Evolutionary conservation across 371 early-diverging fungal species (phyloP).

Genomic region (Apophysomyces elegans): DNA sequence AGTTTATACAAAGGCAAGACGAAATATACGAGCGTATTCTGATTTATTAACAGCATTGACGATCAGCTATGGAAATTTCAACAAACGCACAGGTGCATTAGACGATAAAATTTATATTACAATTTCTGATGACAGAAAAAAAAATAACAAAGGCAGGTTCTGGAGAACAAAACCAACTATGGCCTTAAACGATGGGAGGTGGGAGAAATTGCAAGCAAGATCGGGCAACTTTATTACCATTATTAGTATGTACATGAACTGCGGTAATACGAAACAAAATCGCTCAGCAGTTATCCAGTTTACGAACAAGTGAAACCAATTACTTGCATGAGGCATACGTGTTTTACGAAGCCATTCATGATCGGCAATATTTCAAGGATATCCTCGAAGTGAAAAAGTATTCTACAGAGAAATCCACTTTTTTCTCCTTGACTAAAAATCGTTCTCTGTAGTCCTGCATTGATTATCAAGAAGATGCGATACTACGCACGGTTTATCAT

Average conservation of each 20-base stretch:
- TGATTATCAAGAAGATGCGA: slow-evolving; percentile 95
- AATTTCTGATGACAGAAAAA: slow-evolving; percentile 3
- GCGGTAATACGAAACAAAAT: not conserved
- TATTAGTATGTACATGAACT: slow-evolving; percentile 66
- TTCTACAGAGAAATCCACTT: not conserved
- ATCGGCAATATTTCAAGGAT: slow-evolving; percentile 93
- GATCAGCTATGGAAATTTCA: slow-evolving; percentile 93
- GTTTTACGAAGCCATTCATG: slow-evolving; percentile 96
- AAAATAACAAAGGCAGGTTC: slow-evolving; percentile 56
- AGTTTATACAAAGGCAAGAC: slow-evolving; percentile 84
- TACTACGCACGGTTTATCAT: slow-evolving; percentile 97
- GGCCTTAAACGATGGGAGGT: slow-evolving; percentile 97
- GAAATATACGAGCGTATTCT: no score
- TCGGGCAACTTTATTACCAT: slow-evolving; percentile 92
- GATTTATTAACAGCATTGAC: not conserved
- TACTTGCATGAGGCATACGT: slow-evolving; percentile 92
- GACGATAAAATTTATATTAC: not conserved
- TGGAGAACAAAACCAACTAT: slow-evolving; percentile 88
- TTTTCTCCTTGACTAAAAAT: not conserved
- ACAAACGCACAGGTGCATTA: slow-evolving; percentile 77
- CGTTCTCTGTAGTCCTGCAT: slow-evolving; percentile 63
- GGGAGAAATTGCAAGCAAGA: slow-evolving; percentile 97
- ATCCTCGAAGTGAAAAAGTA: slow-evolving; percentile 88
- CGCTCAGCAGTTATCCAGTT: slow-evolving; percentile 30
- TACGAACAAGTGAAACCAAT: slow-evolving; percentile 95